Evolutionary conservation across 441 rosid species (phyloP).

Genomic region (Arabidopsis lyrata): DNA sequence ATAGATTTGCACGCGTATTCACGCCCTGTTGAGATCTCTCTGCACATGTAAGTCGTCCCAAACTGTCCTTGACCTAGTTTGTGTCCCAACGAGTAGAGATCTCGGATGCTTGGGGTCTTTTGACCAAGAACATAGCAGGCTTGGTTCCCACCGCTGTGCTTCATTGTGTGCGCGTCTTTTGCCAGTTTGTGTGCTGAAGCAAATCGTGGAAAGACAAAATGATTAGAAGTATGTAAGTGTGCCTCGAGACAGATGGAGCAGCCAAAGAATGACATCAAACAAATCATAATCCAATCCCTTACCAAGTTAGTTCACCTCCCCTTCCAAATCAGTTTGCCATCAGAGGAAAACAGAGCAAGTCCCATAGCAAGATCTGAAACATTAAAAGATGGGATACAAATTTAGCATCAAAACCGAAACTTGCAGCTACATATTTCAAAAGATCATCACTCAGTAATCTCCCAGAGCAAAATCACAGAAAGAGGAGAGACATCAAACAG

Average conservation of each 20-base stretch:
- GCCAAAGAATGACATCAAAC: constrained; percentile 78
- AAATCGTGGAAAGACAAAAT: constrained; percentile 50
- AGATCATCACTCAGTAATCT: not conserved
- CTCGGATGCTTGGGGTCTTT: constrained; percentile 82
- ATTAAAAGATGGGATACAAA: constrained; percentile 35
- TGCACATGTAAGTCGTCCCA: constrained; percentile 85
- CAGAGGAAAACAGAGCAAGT: constrained; percentile 53
- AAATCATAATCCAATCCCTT: constrained; percentile 43
- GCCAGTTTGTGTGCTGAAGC: constrained; percentile 52
- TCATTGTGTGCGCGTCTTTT: constrained; percentile 59
- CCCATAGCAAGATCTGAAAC: constrained; percentile 42
- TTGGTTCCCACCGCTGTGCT: constrained; percentile 70
- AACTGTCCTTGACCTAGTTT: constrained; percentile 96
- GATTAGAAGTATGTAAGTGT: constrained; percentile 49
- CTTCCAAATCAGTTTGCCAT: constrained; percentile 50
- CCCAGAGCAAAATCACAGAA: constrained; percentile 10
- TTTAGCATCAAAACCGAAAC: constrained; percentile 27
- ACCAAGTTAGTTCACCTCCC: constrained; percentile 44
- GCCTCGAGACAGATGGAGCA: constrained; percentile 66
- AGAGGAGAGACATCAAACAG: constrained; percentile 17
- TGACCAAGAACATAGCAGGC: constrained; percentile 83
- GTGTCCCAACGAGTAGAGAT: constrained; percentile 77
- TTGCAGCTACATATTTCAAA: constrained; percentile 26
- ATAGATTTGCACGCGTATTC: constrained; percentile 96
- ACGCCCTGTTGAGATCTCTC: constrained; percentile 66